Evolutionary conservation across 257 asterid genomes (phyloP), one percentile per base, ranked within the genome.

Genomic region (Lithospermum erythrorhizon): DNA sequence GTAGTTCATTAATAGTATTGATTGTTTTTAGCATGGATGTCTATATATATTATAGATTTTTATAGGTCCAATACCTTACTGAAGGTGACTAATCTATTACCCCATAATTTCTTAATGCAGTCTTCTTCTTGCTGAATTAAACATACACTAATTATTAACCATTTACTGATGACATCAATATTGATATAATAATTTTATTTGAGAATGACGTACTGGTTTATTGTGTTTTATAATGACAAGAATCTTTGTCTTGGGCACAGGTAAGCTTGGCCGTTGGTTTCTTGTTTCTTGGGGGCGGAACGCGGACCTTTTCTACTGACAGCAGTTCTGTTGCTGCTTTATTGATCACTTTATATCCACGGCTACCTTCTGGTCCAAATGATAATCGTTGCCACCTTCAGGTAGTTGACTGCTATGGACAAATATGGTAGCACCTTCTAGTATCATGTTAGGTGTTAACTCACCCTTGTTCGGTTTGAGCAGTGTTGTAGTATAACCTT

Each of bases 301-400:
- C 73, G 95, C 75, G 91, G 87, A 82, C 94, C 13, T 93, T 88
- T 74, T 89, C 98, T n/a, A 89, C 95, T 19, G 79, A 95, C 79
- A 88, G 86, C 75, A 82, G 86, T 73, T 82, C 97, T 29, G 68
- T 86, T 77, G 95, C 97, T 53, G 89, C 95, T 75, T 76, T 93
- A 79, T 80, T 88, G 71, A 79, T 89, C 73, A 82, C 97, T 58
- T 84, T 93, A 65, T 93, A 84, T 78, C 97, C 98, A 23, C 95
- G 97, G 51, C 76, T 93, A 72, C 98, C 98, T 48, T 77, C 86
- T 69, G 97, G 94, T 65, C 97, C 98, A 73, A 88, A 86, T 83
- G 98, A 93, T 85, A 93, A 93, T 67, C 78, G 95, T 68, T 93
- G 98, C 81, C 97, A 93, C 85, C 95, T 93, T 65, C 98, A 93